These are phyloP conservation scores for Aspergillus sojae DNA, from an alignment of 2,329 filamentous ascomycete species.

Conservation along the genomic window DNA sequence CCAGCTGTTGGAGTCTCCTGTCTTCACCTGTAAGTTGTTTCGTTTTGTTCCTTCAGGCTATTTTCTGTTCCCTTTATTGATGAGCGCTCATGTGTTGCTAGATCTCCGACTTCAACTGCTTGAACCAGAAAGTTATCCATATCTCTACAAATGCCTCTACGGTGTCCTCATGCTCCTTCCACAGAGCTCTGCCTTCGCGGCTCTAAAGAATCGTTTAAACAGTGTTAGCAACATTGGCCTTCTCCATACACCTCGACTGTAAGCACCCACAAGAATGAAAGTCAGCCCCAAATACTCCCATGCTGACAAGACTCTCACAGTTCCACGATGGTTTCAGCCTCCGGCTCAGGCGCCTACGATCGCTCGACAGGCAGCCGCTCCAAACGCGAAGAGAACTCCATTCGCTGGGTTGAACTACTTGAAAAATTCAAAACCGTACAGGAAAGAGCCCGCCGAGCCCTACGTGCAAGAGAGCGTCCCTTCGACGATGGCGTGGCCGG, in stretches of 20 bases:
- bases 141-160: constrained; percentile 96
- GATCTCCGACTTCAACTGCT: constrained; percentile 92
- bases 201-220: constrained; percentile 93
- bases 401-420: constrained; percentile 88
- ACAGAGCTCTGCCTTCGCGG: constrained; percentile 94
- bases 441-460: constrained; percentile 75
- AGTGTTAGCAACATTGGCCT: constrained; percentile 97
- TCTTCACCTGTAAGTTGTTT: constrained; percentile 82
- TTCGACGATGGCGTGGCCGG: constrained; percentile 56
- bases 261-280: constrained; percentile 46
- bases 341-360: constrained; percentile 60
- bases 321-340: constrained; percentile 13
- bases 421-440: constrained; percentile 94
- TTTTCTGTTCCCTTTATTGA: background rate
- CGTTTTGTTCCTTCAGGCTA: constrained; percentile 9
- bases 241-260: constrained; percentile 81
- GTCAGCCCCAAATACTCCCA: background rate
- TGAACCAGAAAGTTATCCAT: constrained; percentile 91
- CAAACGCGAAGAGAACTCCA: constrained; percentile 80
- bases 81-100: constrained; percentile 41
- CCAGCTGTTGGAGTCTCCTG: constrained; percentile 92
- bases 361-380: constrained; percentile 69
- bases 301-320: constrained; percentile 16
- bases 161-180: constrained; percentile 97
- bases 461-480: constrained; percentile 54